Conservation (phyloP, 441 rosid genomes). For the Francoa sonchifolia region DNA sequence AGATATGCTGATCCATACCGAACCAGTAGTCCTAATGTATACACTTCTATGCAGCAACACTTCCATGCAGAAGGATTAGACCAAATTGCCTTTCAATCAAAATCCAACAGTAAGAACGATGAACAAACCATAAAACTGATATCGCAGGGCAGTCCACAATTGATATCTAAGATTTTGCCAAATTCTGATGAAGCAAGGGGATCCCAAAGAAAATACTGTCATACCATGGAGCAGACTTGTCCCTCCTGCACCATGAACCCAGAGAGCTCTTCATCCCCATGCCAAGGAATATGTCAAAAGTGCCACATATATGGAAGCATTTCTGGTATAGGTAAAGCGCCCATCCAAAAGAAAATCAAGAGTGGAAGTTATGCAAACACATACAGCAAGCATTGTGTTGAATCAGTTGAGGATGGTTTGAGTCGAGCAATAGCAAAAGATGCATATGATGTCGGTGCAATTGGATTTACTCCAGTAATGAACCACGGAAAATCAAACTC, state of each 20-base stretch:
- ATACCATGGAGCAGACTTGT: slow-evolving; percentile 24
- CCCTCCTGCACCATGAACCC: slow-evolving; percentile 18
- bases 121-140: slow-evolving; percentile 22
- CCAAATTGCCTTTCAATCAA: slow-evolving; percentile 21
- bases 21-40: slow-evolving; percentile 17
- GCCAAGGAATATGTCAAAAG: slow-evolving; percentile 27
- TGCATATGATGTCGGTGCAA: slow-evolving; percentile 11
- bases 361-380: slow-evolving; percentile 18
- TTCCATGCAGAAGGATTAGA: slow-evolving; percentile 19
- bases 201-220: slow-evolving; percentile 34
- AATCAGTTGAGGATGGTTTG: slow-evolving; percentile 22
- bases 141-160: slow-evolving; percentile 20
- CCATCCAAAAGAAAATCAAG: slow-evolving; percentile 37
- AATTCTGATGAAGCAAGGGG: slow-evolving; percentile 29
- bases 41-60: slow-evolving; percentile 21
- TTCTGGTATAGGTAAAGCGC: slow-evolving; percentile 14
- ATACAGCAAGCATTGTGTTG: slow-evolving; percentile 16
- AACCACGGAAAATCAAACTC: slow-evolving; percentile 14
- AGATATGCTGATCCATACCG: slow-evolving; percentile 22
- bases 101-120: slow-evolving; percentile 13
- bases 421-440: slow-evolving; percentile 18
- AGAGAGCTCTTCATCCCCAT: slow-evolving; percentile 15
- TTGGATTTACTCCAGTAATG: slow-evolving; percentile 14
- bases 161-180: slow-evolving; percentile 17
- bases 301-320: slow-evolving; percentile 17